Base-by-base conservation (phyloP, 192 early-diverging fungal species). In the Coemansia sp. region DNA sequence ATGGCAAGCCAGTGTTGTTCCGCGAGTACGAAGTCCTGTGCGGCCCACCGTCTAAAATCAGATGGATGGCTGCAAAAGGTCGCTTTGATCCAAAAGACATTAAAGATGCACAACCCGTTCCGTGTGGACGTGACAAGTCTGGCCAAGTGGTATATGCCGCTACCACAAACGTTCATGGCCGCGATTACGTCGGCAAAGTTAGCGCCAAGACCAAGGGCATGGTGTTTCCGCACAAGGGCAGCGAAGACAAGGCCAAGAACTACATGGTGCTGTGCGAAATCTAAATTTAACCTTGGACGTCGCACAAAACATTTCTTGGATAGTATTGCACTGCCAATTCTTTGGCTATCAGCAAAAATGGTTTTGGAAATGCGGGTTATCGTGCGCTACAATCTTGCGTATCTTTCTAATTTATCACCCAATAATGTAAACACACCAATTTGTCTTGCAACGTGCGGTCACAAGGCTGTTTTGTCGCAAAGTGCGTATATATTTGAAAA, bases 181-280 rank as follows among this genome's bases (percentile, higher is more conserved):
- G 65, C 24, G 72, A 83, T 19, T 64, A 72, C 37, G 77, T 66
- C 23, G 83, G 82, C 64, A 75, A 72, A 56, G 73, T 65, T n/a
- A 59, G 62, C 43, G 64, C 57, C 19, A 75, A 73, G 50, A 19
- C 59, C 38, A 82, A 79, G 45, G 70, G 74, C 39, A 67, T 76
- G 54, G 41, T 72, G 64, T 82, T 83, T 50, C 43, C 74, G 17
- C 82, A 75, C 65, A 77, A 71, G 64, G 85, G 88, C 41, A 73
- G 78, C 60, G 85, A 85, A 53, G 53, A 79, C 2, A 71, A 57
- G 23, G 58, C 78, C 37, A 64, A 76, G 27, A 66, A 69, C 49
- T 87, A 83, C 72, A 70, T 76, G 55, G 79, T 89, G 3, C 76
- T 89, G 62, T 84, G 84, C 64, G 83, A 67, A 32, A 14, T 39